phyloP scores from a whole-genome alignment of 1,284 basidiomycete species.

The Irpex sp. region DNA sequence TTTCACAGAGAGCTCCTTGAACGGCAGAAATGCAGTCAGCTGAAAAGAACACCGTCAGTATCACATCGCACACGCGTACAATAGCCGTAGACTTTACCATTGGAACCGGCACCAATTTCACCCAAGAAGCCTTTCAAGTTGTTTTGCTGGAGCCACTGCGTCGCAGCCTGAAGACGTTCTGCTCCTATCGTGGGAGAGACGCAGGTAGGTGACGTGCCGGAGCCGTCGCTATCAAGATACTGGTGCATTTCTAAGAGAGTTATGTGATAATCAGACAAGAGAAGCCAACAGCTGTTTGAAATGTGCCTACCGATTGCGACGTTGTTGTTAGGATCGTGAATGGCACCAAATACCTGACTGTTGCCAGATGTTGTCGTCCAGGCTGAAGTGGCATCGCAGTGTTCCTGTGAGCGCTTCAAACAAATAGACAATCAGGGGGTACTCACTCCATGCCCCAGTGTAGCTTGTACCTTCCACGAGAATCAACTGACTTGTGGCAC shows the following conservation, averaged over 20 bases:
- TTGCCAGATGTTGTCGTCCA: slow-evolving; percentile 56
- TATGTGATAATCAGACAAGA: slow-evolving; percentile 2
- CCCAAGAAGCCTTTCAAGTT: slow-evolving; percentile 63
- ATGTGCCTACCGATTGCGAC: slow-evolving; percentile 45
- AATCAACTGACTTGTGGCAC: slow-evolving; percentile 49
- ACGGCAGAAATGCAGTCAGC: slow-evolving; percentile 47
- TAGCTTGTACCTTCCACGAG: slow-evolving; percentile 45
- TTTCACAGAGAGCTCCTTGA: slow-evolving; percentile 50
- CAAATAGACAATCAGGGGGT: background rate
- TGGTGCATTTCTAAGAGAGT: slow-evolving; percentile 55
- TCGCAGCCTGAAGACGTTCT: slow-evolving; percentile 52
- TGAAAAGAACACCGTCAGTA: slow-evolving; percentile 9
- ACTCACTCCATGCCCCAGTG: slow-evolving; percentile 33
- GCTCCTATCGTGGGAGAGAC: slow-evolving; percentile 58
- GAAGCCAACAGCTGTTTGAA: background rate
- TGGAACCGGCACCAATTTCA: slow-evolving; percentile 59
- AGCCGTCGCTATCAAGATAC: slow-evolving; percentile 65
- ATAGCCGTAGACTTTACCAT: slow-evolving; percentile 28
- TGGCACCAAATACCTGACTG: slow-evolving; percentile 43
- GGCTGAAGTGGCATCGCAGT: slow-evolving; percentile 28
- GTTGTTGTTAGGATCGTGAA: slow-evolving; percentile 62
- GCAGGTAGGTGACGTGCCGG: slow-evolving; percentile 51
- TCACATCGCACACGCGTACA: background rate
- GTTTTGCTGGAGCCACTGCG: slow-evolving; percentile 54
- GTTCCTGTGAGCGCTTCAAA: background rate